Percentiles rank a stretch among this genome's conserved stretches.
These are phyloP conservation scores for Alloteropsis semialata DNA, from an alignment of 176 grass and related monocot genomes.

Conservation along the genomic window DNA sequence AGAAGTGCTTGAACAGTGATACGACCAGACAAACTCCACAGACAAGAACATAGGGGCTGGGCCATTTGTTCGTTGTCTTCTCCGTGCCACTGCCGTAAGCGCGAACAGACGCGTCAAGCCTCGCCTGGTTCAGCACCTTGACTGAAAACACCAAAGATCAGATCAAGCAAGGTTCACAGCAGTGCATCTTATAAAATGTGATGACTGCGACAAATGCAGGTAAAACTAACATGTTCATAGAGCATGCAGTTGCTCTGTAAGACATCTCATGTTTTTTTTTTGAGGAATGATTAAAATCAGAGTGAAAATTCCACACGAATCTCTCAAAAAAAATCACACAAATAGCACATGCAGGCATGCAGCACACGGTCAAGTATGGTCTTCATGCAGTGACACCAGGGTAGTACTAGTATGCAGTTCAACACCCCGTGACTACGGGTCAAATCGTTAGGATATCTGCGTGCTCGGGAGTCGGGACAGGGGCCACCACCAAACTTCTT, in stretches of 20 bases:
- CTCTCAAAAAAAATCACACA: background rate
- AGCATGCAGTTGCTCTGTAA: background rate
- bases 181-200: background rate
- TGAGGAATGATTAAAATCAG: background rate
- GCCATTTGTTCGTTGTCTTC: slow-evolving; percentile 70
- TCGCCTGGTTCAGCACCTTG: slow-evolving; percentile 74
- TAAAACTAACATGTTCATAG: background rate
- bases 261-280: background rate
- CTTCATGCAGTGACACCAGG: background rate
- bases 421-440: background rate
- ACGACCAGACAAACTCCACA: slow-evolving; percentile 53
- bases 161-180: background rate
- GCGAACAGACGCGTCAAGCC: slow-evolving; percentile 77
- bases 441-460: background rate
- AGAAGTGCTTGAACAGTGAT: slow-evolving; percentile 78
- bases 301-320: background rate
- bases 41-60: slow-evolving; percentile 69
- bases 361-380: background rate
- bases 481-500: background rate
- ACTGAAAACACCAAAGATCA: slow-evolving; percentile 45
- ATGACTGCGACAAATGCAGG: background rate
- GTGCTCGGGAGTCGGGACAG: background rate
- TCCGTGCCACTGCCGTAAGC: slow-evolving; percentile 47
- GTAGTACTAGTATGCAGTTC: background rate
- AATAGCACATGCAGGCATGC: background rate